A percentile compares a stretch with the other conserved stretches of the same genome.
Conservation (phyloP, 345 rosid species). For the Limnanthes douglasii region DNA sequence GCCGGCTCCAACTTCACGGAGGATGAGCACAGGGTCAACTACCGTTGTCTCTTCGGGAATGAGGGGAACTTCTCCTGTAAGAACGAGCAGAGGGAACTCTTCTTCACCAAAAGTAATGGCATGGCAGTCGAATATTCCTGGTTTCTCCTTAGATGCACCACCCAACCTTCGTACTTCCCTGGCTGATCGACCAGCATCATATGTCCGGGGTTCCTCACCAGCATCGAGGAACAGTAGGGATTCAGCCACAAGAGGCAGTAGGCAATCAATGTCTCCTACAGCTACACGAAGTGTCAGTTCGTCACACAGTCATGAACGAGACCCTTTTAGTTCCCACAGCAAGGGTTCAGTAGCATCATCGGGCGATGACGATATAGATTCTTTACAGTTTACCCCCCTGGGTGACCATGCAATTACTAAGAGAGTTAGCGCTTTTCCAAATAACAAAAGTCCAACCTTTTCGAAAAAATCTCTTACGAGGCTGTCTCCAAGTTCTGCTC, state of each 20-base stretch:
- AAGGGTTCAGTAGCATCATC: conserved; percentile 87
- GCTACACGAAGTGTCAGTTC: conserved; percentile 83
- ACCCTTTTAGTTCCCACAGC: conserved; percentile 64
- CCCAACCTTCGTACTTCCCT: conserved; percentile 96
- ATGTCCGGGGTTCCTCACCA: conserved; percentile 94
- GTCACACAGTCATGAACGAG: conserved; percentile 82
- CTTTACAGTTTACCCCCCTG: conserved; percentile 43
- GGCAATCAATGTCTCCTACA: conserved; percentile 96
- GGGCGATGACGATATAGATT: conserved; percentile 79
- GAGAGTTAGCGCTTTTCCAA: conserved; percentile 38
- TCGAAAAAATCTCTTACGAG: conserved; percentile 42
- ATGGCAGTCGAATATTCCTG: conserved; percentile 90
- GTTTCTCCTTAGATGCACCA: conserved; percentile 91
- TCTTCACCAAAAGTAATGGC: conserved; percentile 81
- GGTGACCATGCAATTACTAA: conserved; percentile 32
- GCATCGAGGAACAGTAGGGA: conserved; percentile 85
- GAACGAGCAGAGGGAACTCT: conserved; percentile 66
- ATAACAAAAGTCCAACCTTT: conserved; percentile 45
- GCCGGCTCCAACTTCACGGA: conserved; percentile 71
- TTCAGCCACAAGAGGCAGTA: conserved; percentile 29
- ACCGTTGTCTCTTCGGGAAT: conserved; percentile 23
- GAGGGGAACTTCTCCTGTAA: conserved; percentile 72
- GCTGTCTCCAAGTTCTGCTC: conserved; percentile 62
- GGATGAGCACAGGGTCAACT: conserved; percentile 48
- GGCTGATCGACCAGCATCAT: conserved; percentile 85